Evolutionary conservation across 345 rosid species (phyloP).

Genomic region (Kernera saxatilis): DNA sequence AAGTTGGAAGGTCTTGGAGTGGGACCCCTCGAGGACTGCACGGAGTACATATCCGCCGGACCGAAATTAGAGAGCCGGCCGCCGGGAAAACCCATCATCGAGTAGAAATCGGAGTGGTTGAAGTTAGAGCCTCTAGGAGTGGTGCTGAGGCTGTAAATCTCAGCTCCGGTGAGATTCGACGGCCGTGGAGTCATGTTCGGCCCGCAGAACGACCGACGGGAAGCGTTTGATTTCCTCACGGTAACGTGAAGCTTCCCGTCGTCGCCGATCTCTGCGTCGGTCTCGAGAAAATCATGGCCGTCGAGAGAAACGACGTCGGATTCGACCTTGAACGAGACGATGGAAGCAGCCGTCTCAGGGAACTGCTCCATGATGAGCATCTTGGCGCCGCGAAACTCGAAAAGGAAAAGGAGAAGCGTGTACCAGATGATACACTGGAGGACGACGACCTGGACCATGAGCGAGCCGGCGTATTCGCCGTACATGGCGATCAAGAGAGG

Average conservation of each 20-base stretch:
- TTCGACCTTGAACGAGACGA: conserved; percentile 83
- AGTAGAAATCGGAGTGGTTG: conserved; percentile 79
- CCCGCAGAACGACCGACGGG: conserved; percentile 53
- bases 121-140: conserved; percentile 94
- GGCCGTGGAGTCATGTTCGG: conserved; percentile 81
- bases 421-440: conserved; percentile 98
- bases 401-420: conserved; percentile 80
- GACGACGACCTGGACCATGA: conserved; percentile 93
- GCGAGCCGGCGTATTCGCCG: conserved; percentile 61
- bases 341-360: conserved; percentile 89
- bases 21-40: conserved; percentile 70
- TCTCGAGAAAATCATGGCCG: conserved; percentile 68
- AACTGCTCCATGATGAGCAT: conserved; percentile 92
- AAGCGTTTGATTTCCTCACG: conserved; percentile 84
- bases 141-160: conserved; percentile 85
- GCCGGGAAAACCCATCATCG: conserved; percentile 84
- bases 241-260: conserved; percentile 92
- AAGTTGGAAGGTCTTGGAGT: conserved; percentile 78
- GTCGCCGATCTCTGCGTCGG: conserved; percentile 78
- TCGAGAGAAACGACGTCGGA: conserved; percentile 88
- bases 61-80: conserved; percentile 79
- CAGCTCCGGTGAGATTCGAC: conserved; percentile 88
- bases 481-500: conserved; percentile 97
- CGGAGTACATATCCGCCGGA: conserved; percentile 68
- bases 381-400: conserved; percentile 95